Conservation (phyloP, 148 eudicot species). For the Simmondsia chinensis region DNA sequence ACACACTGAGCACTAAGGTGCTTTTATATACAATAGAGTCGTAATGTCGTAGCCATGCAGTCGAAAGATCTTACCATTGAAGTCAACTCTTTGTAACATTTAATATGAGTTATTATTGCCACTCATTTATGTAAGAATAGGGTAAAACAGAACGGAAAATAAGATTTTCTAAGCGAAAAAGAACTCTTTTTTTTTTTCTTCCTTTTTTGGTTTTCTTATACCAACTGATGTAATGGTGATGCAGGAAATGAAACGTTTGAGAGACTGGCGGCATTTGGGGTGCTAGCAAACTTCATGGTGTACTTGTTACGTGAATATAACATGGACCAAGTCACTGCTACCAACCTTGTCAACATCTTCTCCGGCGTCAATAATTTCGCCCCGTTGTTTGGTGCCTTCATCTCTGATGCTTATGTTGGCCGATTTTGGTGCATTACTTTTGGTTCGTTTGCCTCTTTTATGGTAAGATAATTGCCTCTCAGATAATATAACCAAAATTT, state of each 20-base stretch:
- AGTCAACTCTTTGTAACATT: too few relatives aligned
- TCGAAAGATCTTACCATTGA: too few relatives aligned
- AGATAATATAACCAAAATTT: too few relatives aligned
- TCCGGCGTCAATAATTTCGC: conserved; percentile 45
- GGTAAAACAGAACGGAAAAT: too few relatives aligned
- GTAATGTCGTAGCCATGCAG: too few relatives aligned
- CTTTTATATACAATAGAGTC: too few relatives aligned
- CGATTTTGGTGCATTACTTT: conserved; percentile 55
- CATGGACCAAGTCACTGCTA: conserved; percentile 71
- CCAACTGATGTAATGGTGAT: too few relatives aligned
- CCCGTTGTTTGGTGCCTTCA: conserved; percentile 72
- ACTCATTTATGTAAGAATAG: too few relatives aligned
- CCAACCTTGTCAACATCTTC: conserved; percentile 53
- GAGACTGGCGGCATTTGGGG: conserved; percentile 66
- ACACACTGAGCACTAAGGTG: too few relatives aligned
- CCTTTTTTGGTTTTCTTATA: not conserved
- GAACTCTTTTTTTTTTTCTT: not conserved
- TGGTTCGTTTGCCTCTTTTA: conserved; percentile 41
- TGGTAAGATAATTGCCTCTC: conserved; percentile 44
- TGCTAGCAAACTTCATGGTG: conserved; percentile 67
- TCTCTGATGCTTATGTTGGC: conserved; percentile 71
- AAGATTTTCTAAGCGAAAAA: too few relatives aligned
- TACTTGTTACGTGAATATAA: conserved; percentile 54
- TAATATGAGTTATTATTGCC: too few relatives aligned
- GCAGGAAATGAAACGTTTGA: conserved; percentile 91